Conservation (phyloP, 2,329 filamentous ascomycete genomes). For the Fusarium sp. region DNA sequence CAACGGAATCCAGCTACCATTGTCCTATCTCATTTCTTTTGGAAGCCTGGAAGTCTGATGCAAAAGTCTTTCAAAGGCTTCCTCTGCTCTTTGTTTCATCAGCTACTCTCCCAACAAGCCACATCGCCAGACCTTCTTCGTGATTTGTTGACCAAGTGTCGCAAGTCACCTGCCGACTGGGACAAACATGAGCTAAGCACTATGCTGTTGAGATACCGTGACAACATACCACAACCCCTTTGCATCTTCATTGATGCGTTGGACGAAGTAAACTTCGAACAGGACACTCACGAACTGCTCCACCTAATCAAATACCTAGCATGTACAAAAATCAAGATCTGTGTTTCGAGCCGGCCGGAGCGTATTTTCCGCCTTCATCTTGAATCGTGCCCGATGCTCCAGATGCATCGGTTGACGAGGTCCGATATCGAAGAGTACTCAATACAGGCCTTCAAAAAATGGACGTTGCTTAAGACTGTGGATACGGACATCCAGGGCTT, state of each 20-base stretch:
- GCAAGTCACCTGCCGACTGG: background rate
- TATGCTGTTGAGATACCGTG: background rate
- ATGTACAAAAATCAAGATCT: background rate
- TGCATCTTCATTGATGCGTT: slow-evolving; percentile 12
- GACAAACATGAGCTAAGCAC: background rate
- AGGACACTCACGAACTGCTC: background rate
- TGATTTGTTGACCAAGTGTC: too few species aligned
- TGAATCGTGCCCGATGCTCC: background rate
- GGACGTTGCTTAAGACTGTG: background rate
- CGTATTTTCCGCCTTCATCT: background rate
- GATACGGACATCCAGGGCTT: accelerated
- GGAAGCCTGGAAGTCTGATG: background rate
- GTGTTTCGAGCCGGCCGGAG: slow-evolving; percentile 6
- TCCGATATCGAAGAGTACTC: background rate
- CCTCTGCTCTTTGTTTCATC: background rate
- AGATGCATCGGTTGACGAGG: slow-evolving; percentile 2
- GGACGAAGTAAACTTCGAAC: background rate
- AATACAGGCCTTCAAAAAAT: background rate
- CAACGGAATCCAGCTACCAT: background rate
- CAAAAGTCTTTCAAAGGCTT: slow-evolving; percentile 2
- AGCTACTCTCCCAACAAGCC: background rate
- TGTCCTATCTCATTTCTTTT: slow-evolving; percentile 6
- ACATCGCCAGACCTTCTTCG: too few species aligned
- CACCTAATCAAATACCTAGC: background rate
- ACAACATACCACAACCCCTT: background rate